These are phyloP conservation scores for Fomitopsis schrenkii DNA, from an alignment of 1,284 basidiomycete species.

Conservation along the genomic window DNA sequence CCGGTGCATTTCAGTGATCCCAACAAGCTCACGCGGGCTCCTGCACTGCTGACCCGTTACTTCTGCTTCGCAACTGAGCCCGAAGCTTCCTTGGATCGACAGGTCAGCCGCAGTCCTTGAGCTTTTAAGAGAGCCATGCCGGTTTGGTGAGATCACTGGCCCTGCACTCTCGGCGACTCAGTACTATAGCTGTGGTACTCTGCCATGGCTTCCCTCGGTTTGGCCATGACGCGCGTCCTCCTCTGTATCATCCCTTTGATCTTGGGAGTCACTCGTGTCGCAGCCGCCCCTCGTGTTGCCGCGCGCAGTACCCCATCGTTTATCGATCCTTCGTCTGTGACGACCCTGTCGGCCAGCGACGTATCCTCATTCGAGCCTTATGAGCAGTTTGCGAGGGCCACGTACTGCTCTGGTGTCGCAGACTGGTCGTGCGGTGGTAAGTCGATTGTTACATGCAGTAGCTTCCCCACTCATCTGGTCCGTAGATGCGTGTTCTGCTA, in stretches of 20 bases:
- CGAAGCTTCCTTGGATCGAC: neutral
- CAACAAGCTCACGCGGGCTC: neutral
- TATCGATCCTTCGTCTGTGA: slow-evolving; percentile 16
- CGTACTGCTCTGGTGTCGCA: slow-evolving; percentile 42
- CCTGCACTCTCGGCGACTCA: neutral
- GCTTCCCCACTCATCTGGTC: neutral
- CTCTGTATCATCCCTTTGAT: neutral
- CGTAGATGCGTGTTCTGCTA: slow-evolving; percentile 35
- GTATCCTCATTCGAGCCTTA: slow-evolving; percentile 39
- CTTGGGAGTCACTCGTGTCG: neutral
- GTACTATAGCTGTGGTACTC: neutral
- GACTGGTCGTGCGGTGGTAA: slow-evolving; percentile 45
- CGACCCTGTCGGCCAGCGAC: slow-evolving; percentile 30
- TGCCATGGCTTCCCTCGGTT: neutral
- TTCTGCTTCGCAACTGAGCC: neutral
- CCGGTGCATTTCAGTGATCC: neutral
- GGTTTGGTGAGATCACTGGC: neutral
- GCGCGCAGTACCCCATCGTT: neutral
- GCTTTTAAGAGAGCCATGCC: neutral
- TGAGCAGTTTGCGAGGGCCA: slow-evolving; percentile 47
- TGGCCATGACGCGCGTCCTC: neutral
- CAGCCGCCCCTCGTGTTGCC: neutral
- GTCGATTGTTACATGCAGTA: neutral
- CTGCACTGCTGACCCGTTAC: neutral
- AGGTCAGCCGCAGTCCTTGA: neutral